Base-by-base conservation (phyloP, 805 yeast genomes). In the Millerago galiae region DNA sequence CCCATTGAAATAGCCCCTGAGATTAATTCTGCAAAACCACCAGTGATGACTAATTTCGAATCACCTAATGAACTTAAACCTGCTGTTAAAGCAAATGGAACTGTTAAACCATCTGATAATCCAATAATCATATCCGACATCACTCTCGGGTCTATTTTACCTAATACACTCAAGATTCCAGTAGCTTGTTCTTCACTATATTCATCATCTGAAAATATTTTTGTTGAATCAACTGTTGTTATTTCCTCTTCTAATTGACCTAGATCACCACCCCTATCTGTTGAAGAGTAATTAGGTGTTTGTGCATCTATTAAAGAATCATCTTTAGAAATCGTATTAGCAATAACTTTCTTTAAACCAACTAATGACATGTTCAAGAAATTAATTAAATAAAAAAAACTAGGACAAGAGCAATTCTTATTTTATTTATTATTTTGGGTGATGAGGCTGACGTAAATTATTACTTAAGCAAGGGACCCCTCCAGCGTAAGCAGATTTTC, bases 1-100 rank as follows among this genome's bases (percentile, higher is more conserved):
- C 99, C 98, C 99, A 91, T 91, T 25, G 95, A 84, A 41, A 91
- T 90, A 35, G 98, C 95, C 38, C 99, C 99, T 6, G 96, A 85
- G 4, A 91, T 95, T 52, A 91, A 77, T 68, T 91, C 99, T 9
- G 98, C 98, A 75, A 91, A 77, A 18, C 98, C 99, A 72, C 98
- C 99, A 24, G 98, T 89, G 47, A 91, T 89, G 40, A 91, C 99
- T 49, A 91, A 74, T 61, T 77, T 83, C 14, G 96, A 70, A 61
- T 87, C 85, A 41, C 99, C 99, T 41, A 91, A 73, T 1, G 95
- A 82, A 1, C 95, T 83, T 43, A 91, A 73, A 38, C 98, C 99
- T 0, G 99, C 98, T 2, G 98, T 93, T 53, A 93, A 74, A 2
- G 99, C 99, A 71, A 91, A 91, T n/a, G 99, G 99, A 33, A 91